These are phyloP conservation scores for Clitocybe nebularis DNA, from an alignment of 1,284 basidiomycete genomes.

Conservation along the genomic window DNA sequence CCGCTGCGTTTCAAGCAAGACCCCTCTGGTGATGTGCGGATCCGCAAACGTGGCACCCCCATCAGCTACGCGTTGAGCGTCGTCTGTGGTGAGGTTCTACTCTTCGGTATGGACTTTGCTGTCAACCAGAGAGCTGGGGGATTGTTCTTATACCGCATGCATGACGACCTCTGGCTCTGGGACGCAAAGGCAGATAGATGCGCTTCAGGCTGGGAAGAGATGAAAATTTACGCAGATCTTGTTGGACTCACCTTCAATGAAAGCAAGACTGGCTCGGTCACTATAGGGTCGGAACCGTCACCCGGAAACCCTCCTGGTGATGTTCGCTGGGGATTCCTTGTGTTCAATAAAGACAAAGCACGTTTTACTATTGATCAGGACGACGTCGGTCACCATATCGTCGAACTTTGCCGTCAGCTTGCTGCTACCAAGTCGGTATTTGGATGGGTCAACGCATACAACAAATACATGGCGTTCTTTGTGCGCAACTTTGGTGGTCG, in stretches of 20 bases:
- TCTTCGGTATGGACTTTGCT: slow-evolving; percentile 42
- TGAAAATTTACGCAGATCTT: slow-evolving; percentile 30
- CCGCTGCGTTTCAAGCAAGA: slow-evolving; percentile 32
- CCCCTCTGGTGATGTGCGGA: slow-evolving; percentile 18
- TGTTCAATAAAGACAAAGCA: slow-evolving; percentile 26
- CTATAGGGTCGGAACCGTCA: slow-evolving; percentile 21
- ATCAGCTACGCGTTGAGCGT: slow-evolving; percentile 33
- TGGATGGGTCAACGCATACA: slow-evolving; percentile 40
- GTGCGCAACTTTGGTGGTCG: slow-evolving; percentile 35
- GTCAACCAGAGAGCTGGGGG: slow-evolving; percentile 36
- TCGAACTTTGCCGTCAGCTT: slow-evolving; percentile 36
- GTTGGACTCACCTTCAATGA: slow-evolving; percentile 34
- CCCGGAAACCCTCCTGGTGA: slow-evolving; percentile 30
- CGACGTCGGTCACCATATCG: slow-evolving; percentile 33
- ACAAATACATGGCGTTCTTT: slow-evolving; percentile 42
- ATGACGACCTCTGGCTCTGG: slow-evolving; percentile 41
- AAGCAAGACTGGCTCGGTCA: slow-evolving; percentile 36
- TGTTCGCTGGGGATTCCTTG: slow-evolving; percentile 39
- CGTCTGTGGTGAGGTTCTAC: slow-evolving; percentile 32
- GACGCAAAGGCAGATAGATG: slow-evolving; percentile 27
- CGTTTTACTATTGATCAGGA: slow-evolving; percentile 36
- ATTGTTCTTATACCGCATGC: slow-evolving; percentile 35
- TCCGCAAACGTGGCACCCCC: slow-evolving; percentile 33
- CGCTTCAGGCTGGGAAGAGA: slow-evolving; percentile 33
- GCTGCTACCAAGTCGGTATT: slow-evolving; percentile 34